Evolutionary conservation across 2,329 filamentous ascomycete species (phyloP).

Genomic region (Aspergillus candidus): DNA sequence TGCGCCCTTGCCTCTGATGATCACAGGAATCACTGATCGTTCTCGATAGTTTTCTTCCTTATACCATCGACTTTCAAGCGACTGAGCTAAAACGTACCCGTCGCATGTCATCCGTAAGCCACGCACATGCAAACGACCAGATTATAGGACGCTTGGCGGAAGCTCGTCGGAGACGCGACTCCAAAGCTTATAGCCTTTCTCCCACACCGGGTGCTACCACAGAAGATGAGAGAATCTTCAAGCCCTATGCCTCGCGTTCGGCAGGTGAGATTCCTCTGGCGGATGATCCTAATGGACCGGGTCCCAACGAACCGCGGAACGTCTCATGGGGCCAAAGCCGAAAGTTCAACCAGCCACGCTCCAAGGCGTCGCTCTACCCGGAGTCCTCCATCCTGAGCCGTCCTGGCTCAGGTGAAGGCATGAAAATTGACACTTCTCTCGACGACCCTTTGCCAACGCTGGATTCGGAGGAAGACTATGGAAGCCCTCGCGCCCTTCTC

Average conservation of each 20-base stretch:
- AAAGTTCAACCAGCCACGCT: constrained; percentile 70
- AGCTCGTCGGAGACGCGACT: constrained; percentile 12
- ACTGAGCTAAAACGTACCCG: constrained; percentile 16
- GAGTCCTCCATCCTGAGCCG: constrained; percentile 64
- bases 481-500: constrained; percentile 56
- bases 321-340: constrained; percentile 66
- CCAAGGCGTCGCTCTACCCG: constrained; percentile 66
- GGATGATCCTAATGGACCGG: constrained; percentile 26
- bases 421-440: constrained; percentile 17
- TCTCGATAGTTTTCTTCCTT: constrained; percentile 29
- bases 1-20: constrained; percentile 5
- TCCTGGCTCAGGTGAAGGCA: constrained; percentile 11
- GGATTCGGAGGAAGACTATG: constrained; percentile 39
- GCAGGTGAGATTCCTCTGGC: constrained; percentile 23
- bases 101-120: constrained; percentile 20
- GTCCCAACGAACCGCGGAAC: constrained; percentile 61
- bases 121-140: constrained; percentile 17
- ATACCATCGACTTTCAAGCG: constrained; percentile 31
- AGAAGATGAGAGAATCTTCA: constrained; percentile 36
- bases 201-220: constrained; percentile 35
- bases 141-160: constrained; percentile 22
- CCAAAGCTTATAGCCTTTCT: constrained; percentile 18
- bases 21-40: constrained; percentile 3
- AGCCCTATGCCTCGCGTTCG: constrained; percentile 23
- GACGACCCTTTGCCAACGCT: constrained; percentile 12